phyloP scores from a whole-genome alignment of 306 rosid genomes.

The Cucurbita pepo region DNA sequence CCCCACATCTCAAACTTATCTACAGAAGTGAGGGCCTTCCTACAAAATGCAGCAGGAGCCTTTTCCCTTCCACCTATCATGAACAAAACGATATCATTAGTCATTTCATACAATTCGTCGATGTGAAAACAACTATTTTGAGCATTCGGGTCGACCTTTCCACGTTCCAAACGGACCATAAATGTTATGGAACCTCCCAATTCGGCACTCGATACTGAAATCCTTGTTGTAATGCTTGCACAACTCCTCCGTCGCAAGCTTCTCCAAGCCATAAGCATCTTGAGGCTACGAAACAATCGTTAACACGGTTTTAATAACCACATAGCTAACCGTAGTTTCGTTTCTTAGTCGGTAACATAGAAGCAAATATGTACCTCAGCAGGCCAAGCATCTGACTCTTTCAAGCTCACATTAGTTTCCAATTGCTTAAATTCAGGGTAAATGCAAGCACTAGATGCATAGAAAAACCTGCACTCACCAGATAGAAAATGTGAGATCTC shows the following conservation, averaged over 20 bases:
- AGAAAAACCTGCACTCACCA: constrained; percentile 50
- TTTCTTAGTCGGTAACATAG: not conserved
- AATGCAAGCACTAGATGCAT: constrained; percentile 98
- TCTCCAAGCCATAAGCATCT: constrained; percentile 99
- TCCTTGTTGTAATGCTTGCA: constrained; percentile 94
- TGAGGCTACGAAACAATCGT: constrained; percentile 51
- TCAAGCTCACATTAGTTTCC: constrained; percentile 94
- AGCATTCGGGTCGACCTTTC: constrained; percentile 47
- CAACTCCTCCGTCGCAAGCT: constrained; percentile 97
- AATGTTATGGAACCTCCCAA: constrained; percentile 94
- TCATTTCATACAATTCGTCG: not conserved
- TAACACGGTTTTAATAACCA: not conserved
- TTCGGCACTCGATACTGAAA: constrained; percentile 85
- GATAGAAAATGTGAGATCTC: not conserved
- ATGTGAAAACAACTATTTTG: not conserved
- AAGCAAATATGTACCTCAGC: constrained; percentile 65
- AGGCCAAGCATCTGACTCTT: constrained; percentile 99
- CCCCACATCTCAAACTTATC: constrained; percentile 99
- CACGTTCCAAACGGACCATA: constrained; percentile 98
- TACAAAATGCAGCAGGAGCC: constrained; percentile 98
- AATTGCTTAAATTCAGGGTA: constrained; percentile 94
- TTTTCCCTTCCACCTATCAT: constrained; percentile 88
- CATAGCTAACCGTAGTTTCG: not conserved
- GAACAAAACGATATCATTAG: constrained; percentile 1
- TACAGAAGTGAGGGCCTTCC: constrained; percentile 59